These are phyloP conservation scores for sorghum (Sorghum bicolor) DNA, from an alignment of 176 grass and related monocot genomes.

Conservation along the genomic window Sorghum_bicolor_NCBIv3 NC_012879.2:2464501-2465000, in stretches of 20 bases:
- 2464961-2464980: fast-evolving
- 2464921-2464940: constrained; percentile 97
- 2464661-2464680: not conserved
- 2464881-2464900: constrained; percentile 85
- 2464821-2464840: constrained; percentile 45
- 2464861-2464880: constrained; percentile 69
- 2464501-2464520: constrained; percentile 41
- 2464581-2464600: constrained; percentile 25
- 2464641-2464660: not conserved
- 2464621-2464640: constrained; percentile 26
- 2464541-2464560: constrained; percentile 53
- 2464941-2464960: constrained; percentile 88
- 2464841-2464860: constrained; percentile 71
- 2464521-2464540: constrained; percentile 50
- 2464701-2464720: constrained; percentile 14
- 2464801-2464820: constrained; percentile 31
- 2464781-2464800: constrained; percentile 10
- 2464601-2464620: constrained; percentile 35
- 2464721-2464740: constrained; percentile 77
- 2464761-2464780: constrained; percentile 24
- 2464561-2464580: constrained; percentile 53
- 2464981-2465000: not conserved
- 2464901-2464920: constrained; percentile 90
- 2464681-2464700: not conserved
- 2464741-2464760: constrained; percentile 52